Evolutionary conservation across 768 basidiomycete genomes (phyloP).

Genomic region (Trichaptum fuscoviolaceum): DNA sequence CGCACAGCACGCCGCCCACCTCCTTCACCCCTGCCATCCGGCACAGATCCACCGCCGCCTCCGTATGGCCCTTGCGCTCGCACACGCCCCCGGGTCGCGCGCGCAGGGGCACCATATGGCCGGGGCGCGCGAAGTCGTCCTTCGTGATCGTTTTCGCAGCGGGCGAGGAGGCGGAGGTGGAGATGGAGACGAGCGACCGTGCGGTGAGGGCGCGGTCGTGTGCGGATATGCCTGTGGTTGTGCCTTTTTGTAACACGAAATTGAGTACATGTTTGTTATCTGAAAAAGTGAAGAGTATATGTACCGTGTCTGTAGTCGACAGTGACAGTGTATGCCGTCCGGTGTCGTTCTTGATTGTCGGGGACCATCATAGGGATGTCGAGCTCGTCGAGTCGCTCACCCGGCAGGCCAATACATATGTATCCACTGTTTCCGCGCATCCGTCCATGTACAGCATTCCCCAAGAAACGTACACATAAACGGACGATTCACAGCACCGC

Average conservation of each 20-base stretch:
- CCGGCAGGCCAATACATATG: constrained; percentile 83
- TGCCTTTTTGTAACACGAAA: constrained; percentile 44
- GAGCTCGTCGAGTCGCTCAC: constrained; percentile 68
- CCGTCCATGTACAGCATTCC: no score
- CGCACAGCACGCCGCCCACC: constrained; percentile 80
- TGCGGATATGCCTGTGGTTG: constrained; percentile 95
- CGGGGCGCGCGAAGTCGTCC: constrained; percentile 82
- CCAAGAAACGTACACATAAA: no score
- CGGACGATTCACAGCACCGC: no score
- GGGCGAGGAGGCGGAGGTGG: constrained; percentile 17
- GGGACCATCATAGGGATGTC: constrained; percentile 93
- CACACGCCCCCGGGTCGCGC: constrained; percentile 82
- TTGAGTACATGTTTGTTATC: background rate
- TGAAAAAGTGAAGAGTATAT: constrained; percentile 20
- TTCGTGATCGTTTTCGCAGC: constrained; percentile 31
- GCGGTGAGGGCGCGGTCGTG: constrained; percentile 89
- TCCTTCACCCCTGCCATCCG: constrained; percentile 57
- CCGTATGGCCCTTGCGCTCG: constrained; percentile 90
- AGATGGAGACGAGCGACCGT: constrained; percentile 63
- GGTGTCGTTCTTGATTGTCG: constrained; percentile 82
- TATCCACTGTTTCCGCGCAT: constrained; percentile 60
- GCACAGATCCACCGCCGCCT: constrained; percentile 86
- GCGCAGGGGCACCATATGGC: constrained; percentile 92
- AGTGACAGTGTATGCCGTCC: constrained; percentile 93
- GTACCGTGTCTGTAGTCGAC: constrained; percentile 88